Conservation (phyloP, 306 rosid species). For the Prunus armeniaca region DNA sequence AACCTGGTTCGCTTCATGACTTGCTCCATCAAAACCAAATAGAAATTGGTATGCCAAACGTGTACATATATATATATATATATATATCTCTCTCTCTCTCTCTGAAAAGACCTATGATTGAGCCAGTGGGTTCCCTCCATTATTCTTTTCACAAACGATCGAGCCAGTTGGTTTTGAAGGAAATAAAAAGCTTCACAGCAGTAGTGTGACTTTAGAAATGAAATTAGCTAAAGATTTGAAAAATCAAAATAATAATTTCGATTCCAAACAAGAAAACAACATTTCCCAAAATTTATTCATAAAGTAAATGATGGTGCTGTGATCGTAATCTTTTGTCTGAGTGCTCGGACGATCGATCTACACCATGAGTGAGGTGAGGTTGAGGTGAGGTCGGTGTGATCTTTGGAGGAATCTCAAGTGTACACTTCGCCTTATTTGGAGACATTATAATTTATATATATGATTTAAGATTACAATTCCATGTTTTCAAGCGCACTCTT, state of each 20-base stretch:
- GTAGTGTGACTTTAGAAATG: background rate
- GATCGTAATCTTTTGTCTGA: background rate
- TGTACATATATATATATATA: too few relatives aligned
- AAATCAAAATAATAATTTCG: background rate
- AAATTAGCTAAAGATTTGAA: background rate
- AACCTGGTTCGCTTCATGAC: too few relatives aligned
- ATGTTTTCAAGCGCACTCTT: constrained; percentile 4
- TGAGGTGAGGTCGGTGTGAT: background rate
- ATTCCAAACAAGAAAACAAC: too few relatives aligned
- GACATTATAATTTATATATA: background rate
- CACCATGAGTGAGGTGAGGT: background rate
- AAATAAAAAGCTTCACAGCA: too few relatives aligned
- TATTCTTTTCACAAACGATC: too few relatives aligned
- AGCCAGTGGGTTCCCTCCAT: too few relatives aligned
- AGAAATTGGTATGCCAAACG: too few relatives aligned
- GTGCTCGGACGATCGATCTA: background rate
- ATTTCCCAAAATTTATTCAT: background rate
- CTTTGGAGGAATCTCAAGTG: background rate
- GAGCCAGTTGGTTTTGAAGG: too few relatives aligned
- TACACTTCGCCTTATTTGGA: background rate
- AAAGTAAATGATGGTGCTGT: background rate
- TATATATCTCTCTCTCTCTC: too few relatives aligned
- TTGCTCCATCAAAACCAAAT: too few relatives aligned
- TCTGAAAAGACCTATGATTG: too few relatives aligned
- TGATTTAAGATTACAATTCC: background rate